Evolutionary conservation across 257 asterid genomes (phyloP), one percentile per base, ranked within the genome.

Genomic region (Euphrasia confusa): DNA sequence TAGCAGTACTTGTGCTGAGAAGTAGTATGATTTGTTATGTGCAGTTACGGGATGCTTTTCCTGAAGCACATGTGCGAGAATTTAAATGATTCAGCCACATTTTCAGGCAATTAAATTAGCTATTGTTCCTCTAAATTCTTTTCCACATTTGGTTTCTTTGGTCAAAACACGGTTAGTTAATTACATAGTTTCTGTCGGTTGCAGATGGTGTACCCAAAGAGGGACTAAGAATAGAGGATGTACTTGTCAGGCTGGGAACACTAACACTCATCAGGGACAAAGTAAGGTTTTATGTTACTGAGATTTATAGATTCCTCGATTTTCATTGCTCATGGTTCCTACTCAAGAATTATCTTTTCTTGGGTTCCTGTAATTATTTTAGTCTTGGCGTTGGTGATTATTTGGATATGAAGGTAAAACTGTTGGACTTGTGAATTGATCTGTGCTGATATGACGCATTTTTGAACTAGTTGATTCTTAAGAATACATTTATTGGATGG

Each of bases 131-230:
- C 63, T 52, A 54, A 49, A 28, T 13, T 56, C 56, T 64, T 65
- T 33, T 55, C 64, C 68, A 18, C 61, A 17, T 66, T 61, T 54
- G 53, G 64, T 74, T 66, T 53, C 64, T 69, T 65, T 37, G 73
- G 65, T 67, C 14, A 53, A 24, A 68, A 40, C 72, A 37, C 47
- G 64, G 66, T 54, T 73, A 67, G 44, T 8, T 26, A 32, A 8
- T 61, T 64, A 14, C 58, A 5, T 60, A 26, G 18, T 66, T 61
- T 67, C 35, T 61, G 63, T 72, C 66, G 65, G 58, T 70, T 79
- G 81, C 85, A 92, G 98, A 89, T 80, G 96, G 96, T 79, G 98
- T 92, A 56, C 98, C 98, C 39, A 92, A 92, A 83, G 98, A 88
- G 78, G 98, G 98, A 68, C 75, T 92, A 18, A 72, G 97, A 73